A percentile compares a stretch with the other conserved stretches of the same genome.
phyloP scores from a whole-genome alignment of 306 rosid genomes.

The Herpetospermum pedunculosum region DNA sequence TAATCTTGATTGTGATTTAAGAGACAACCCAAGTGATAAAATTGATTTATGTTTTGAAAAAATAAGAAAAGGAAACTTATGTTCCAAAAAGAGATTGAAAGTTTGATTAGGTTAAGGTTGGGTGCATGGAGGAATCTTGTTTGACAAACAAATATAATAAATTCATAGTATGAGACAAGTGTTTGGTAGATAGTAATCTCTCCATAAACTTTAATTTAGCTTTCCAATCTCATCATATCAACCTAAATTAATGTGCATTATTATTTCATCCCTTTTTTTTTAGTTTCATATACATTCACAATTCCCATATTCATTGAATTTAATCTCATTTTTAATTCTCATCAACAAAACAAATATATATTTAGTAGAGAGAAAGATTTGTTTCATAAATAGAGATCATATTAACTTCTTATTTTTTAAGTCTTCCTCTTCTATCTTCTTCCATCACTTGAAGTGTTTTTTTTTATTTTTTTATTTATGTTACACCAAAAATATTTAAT shows the following conservation, averaged over 20 bases:
- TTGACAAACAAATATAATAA: not conserved
- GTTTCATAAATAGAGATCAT: not conserved
- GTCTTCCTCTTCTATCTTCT: too few relatives aligned
- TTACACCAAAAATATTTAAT: too few relatives aligned
- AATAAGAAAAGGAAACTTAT: not conserved
- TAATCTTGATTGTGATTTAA: not conserved
- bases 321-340: not conserved
- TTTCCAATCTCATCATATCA: not conserved
- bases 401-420: too few relatives aligned
- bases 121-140: not conserved
- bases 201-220: not conserved
- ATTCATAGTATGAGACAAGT: conserved; percentile 5
- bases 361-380: not conserved
- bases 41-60: not conserved
- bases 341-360: not conserved
- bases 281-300: not conserved
- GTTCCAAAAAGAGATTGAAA: not conserved
- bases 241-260: not conserved
- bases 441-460: too few relatives aligned
- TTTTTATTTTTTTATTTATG: too few relatives aligned
- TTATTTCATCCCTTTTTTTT: not conserved
- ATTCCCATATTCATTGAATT: not conserved
- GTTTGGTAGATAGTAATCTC: conserved; percentile 2
- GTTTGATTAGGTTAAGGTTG: conserved; percentile 1
- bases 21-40: not conserved